Evolutionary conservation across 2,329 filamentous ascomycete species (phyloP).

Genomic region (Cryphonectria japonica): DNA sequence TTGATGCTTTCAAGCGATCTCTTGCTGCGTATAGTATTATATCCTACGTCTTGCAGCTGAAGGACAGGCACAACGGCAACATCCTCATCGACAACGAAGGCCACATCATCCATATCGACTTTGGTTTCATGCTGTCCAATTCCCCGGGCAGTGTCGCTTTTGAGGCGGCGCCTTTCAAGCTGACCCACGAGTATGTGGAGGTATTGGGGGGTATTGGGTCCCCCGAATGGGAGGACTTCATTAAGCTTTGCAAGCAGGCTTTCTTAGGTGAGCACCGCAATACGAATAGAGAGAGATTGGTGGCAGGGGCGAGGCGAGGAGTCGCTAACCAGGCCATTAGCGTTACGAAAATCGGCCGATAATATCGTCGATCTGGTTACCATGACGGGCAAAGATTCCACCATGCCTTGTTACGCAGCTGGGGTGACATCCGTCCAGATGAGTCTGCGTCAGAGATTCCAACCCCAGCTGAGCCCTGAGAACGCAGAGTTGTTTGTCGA

Average conservation of each 20-base stretch:
- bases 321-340: constrained; percentile 44
- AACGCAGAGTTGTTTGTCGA: constrained; percentile 84
- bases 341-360: constrained; percentile 76
- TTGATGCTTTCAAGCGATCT: constrained; percentile 80
- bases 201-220: constrained; percentile 76
- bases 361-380: constrained; percentile 80
- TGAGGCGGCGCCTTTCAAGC: constrained; percentile 84
- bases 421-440: constrained; percentile 73
- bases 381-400: constrained; percentile 82
- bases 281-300: not conserved
- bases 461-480: constrained; percentile 80
- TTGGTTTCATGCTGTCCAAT: constrained; percentile 88
- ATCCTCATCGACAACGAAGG: constrained; percentile 84
- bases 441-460: constrained; percentile 73
- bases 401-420: constrained; percentile 81
- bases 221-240: constrained; percentile 74
- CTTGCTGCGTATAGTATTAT: constrained; percentile 85
- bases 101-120: constrained; percentile 87
- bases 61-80: constrained; percentile 86
- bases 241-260: constrained; percentile 78
- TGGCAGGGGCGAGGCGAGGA: not conserved
- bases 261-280: constrained; percentile 66
- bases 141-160: constrained; percentile 84
- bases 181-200: constrained; percentile 82
- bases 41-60: constrained; percentile 81